A percentile compares a stretch with the other conserved stretches of the same genome.
Evolutionary conservation across 805 yeast species (phyloP).

Genomic region (Sugiyamaella mastotermitis): DNA sequence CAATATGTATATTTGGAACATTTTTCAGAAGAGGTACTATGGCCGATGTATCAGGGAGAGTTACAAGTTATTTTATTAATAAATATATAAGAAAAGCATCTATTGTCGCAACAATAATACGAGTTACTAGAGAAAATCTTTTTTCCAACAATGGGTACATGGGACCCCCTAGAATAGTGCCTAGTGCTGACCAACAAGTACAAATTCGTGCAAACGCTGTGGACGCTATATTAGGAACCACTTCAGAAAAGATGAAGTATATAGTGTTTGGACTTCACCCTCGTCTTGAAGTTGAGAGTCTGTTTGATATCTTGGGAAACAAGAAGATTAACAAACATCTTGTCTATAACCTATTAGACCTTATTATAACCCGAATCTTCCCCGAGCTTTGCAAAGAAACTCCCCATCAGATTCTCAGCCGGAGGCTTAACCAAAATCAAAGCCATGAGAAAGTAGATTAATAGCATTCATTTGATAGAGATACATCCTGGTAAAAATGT

Average conservation of each 20-base stretch:
- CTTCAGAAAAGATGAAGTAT: slow-evolving; percentile 17
- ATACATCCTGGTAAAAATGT: too few relatives aligned
- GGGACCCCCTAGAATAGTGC: slow-evolving; percentile 43
- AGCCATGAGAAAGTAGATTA: too few relatives aligned
- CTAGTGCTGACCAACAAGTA: slow-evolving; percentile 36
- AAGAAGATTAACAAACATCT: slow-evolving; percentile 28
- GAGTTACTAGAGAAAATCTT: slow-evolving; percentile 32
- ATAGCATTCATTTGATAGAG: too few relatives aligned
- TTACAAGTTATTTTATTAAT: slow-evolving; percentile 10
- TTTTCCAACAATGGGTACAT: slow-evolving; percentile 46
- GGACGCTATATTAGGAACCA: slow-evolving; percentile 11
- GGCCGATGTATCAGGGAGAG: slow-evolving; percentile 14
- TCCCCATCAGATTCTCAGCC: slow-evolving; percentile 20
- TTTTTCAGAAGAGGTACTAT: slow-evolving; percentile 15
- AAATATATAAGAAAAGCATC: slow-evolving; percentile 12
- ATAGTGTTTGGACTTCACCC: slow-evolving; percentile 21
- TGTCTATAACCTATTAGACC: slow-evolving; percentile 24
- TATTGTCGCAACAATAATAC: slow-evolving; percentile 22
- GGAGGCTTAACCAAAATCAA: neutral
- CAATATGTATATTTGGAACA: slow-evolving; percentile 6
- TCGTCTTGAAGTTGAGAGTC: slow-evolving; percentile 16
- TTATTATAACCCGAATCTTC: slow-evolving; percentile 20
- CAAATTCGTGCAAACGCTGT: slow-evolving; percentile 18
- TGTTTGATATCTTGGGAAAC: slow-evolving; percentile 23
- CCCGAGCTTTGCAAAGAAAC: slow-evolving; percentile 26